Evolutionary conservation across 495 filamentous ascomycete species (phyloP), one percentile per base, ranked within the genome.

Genomic region (Penicillium goetzii): DNA sequence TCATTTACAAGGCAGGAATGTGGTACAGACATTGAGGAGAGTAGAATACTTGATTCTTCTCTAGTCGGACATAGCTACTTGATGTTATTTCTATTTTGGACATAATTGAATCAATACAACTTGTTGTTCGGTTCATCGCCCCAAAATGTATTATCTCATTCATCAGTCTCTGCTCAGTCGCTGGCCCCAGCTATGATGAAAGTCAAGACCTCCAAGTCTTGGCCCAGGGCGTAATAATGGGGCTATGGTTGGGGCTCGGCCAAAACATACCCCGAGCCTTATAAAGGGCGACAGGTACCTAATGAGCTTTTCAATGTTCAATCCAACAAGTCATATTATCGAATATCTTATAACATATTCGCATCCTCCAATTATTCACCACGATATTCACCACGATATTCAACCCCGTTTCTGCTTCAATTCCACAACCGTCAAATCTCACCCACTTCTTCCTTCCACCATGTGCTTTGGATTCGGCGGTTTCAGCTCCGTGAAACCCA

Each of bases 401-500:
- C 6, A 32, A 32, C 5, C 30, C 9, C 5, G 5, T 11, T 45
- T 45, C 41, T 45, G 4, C 41, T 11, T 45, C 6, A 3, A 45
- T 14, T 11, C 6, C 12, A 36, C 34, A 12, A 4, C 40, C 40
- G 2, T n/a, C 40, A n/a, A n/a, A 43, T 43, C 34, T 34, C 10
- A 34, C 36, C n/a, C 36, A 40, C 36, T 40, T 11, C 41, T 12
- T 11, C n/a, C 2, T 10, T 11, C 41, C 41, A 45, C 41, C 3
- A 45, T 45, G 41, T 45, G 41, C 41, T 45, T 45, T 4, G 41
- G 41, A 8, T 45, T 45, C 8, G 41, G 19, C 41, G 41, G n/a
- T 45, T 45, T 45, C 19, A 45, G 41, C 41, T 45, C 41, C 8
- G 41, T 45, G 41, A 45, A 45, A 21, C 41, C 41, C n/a, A 45